These are phyloP conservation scores for Aspergillus sclerotioniger DNA, from an alignment of 495 filamentous ascomycete species.

Conservation along the genomic window DNA sequence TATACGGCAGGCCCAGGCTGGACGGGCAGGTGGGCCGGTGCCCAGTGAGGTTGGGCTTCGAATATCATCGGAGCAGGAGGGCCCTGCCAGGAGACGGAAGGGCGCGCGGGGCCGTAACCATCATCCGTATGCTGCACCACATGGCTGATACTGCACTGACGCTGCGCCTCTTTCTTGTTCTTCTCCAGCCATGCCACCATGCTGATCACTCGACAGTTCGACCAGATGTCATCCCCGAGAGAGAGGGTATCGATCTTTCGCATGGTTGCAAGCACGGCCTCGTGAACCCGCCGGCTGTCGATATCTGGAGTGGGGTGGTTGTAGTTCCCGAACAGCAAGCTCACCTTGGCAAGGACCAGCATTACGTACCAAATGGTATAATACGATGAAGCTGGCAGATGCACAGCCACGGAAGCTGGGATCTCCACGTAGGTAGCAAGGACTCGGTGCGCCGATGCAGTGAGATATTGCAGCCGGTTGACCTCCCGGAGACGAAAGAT, in stretches of 20 bases:
- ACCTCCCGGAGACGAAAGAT: background rate
- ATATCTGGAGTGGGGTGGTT: background rate
- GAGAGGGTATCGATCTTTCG: background rate
- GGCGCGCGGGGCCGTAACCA: background rate
- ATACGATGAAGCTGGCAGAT: background rate
- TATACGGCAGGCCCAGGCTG: background rate
- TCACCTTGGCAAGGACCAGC: background rate
- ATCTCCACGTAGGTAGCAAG: background rate
- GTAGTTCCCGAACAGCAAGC: background rate
- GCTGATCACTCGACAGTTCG: background rate
- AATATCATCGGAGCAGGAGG: background rate
- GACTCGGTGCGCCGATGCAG: background rate
- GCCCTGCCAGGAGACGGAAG: background rate
- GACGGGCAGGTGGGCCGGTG: background rate
- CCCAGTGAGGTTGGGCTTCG: background rate
- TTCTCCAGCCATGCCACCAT: conserved; percentile 1
- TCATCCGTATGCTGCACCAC: background rate
- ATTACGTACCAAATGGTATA: background rate
- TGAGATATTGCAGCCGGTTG: background rate
- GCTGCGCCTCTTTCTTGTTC: conserved; percentile 6
- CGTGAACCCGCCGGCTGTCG: background rate
- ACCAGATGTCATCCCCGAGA: background rate
- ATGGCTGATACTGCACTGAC: background rate
- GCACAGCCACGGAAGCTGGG: background rate
- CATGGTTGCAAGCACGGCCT: background rate